Conservation (phyloP, 2,329 filamentous ascomycete genomes). For the Penicillium glabrum region DNA sequence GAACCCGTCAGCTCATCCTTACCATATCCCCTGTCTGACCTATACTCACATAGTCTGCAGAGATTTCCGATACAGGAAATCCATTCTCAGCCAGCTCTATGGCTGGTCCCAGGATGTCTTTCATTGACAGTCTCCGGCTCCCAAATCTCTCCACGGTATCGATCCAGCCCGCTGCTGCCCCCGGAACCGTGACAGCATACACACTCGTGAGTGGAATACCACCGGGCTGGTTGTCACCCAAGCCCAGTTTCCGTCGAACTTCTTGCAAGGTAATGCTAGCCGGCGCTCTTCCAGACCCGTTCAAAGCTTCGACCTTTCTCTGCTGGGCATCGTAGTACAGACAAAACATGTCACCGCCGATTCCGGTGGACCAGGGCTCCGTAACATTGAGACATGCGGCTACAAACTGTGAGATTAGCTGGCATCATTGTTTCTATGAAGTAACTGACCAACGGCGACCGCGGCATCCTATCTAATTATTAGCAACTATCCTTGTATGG, state of each 20-base stretch:
- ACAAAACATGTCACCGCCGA: slow-evolving; percentile 95
- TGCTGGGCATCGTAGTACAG: slow-evolving; percentile 83
- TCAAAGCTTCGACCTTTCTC: slow-evolving; percentile 77
- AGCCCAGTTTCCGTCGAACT: slow-evolving; percentile 48
- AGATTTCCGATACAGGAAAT: slow-evolving; percentile 80
- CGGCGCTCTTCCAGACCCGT: slow-evolving; percentile 82
- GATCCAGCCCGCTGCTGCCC: slow-evolving; percentile 87
- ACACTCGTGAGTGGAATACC: slow-evolving; percentile 74
- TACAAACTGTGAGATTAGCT: slow-evolving; percentile 50
- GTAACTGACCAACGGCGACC: slow-evolving; percentile 73
- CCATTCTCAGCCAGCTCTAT: slow-evolving; percentile 82
- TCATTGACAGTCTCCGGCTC: slow-evolving; percentile 76
- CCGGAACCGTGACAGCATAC: slow-evolving; percentile 81
- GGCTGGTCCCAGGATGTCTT: slow-evolving; percentile 75
- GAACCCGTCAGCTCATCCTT: background rate
- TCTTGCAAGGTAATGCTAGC: slow-evolving; percentile 66
- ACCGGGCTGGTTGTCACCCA: background rate
- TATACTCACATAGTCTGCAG: slow-evolving; percentile 43
- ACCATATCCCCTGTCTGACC: background rate
- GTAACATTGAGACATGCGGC: slow-evolving; percentile 82
- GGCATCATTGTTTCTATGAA: background rate
- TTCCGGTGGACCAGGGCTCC: slow-evolving; percentile 86
- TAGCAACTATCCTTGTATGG: background rate
- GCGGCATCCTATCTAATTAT: slow-evolving; percentile 81
- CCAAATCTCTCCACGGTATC: slow-evolving; percentile 85